These are phyloP conservation scores for Infundibulicybe gibba DNA, from an alignment of 768 basidiomycete species.

Conservation along the genomic window DNA sequence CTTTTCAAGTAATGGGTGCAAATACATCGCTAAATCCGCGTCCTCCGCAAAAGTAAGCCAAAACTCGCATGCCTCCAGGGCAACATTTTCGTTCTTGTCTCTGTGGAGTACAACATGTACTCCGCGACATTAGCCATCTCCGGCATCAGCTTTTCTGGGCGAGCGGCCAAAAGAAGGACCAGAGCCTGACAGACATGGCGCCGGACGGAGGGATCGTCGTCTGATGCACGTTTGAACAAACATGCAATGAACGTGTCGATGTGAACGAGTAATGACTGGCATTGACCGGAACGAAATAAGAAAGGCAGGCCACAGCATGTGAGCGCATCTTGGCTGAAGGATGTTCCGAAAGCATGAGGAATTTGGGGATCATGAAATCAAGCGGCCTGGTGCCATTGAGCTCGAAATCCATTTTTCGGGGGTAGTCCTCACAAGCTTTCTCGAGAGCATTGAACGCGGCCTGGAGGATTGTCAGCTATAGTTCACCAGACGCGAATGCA, in stretches of 20 bases:
- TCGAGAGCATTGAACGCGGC: slow-evolving; percentile 92
- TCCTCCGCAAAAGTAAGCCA: slow-evolving; percentile 99
- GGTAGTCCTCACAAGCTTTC: slow-evolving; percentile 96
- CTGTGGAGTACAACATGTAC: slow-evolving; percentile 99
- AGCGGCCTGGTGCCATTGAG: slow-evolving; percentile 91
- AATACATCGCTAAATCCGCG: slow-evolving; percentile 75
- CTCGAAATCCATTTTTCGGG: slow-evolving; percentile 91
- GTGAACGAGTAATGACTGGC: slow-evolving; percentile 84
- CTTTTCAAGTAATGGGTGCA: slow-evolving; percentile 84
- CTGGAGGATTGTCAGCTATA: slow-evolving; percentile 43
- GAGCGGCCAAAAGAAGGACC: slow-evolving; percentile 86
- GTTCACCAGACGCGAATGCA: slow-evolving; percentile 2
- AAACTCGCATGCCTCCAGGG: slow-evolving; percentile 98
- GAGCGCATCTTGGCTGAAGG: slow-evolving; percentile 85
- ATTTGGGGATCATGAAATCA: slow-evolving; percentile 96
- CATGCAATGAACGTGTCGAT: slow-evolving; percentile 92
- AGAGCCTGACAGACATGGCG: slow-evolving; percentile 95
- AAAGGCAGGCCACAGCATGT: slow-evolving; percentile 90
- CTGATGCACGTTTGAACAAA: slow-evolving; percentile 92
- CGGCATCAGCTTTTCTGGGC: slow-evolving; percentile 95
- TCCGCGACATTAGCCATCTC: slow-evolving; percentile 95
- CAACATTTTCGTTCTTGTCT: slow-evolving; percentile 95
- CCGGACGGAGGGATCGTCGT: slow-evolving; percentile 90
- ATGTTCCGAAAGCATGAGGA: slow-evolving; percentile 85
- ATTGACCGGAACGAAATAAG: slow-evolving; percentile 89